phyloP scores from a whole-genome alignment of 176 grass and related monocot genomes.

The Ensete glaucum region DNA sequence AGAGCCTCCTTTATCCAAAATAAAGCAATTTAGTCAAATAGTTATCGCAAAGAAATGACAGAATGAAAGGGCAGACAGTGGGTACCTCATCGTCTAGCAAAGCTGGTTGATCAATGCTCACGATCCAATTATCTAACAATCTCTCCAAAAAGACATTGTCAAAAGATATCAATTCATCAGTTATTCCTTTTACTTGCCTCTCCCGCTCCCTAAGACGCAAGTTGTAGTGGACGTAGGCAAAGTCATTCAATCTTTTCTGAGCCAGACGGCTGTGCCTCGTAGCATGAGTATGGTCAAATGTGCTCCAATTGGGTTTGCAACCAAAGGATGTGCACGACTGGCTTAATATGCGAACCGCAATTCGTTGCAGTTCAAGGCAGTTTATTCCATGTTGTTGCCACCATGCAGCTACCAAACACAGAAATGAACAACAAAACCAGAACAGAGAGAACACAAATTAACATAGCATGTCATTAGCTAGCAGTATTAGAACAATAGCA shows the following conservation, averaged over 20 bases:
- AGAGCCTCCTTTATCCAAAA: neutral
- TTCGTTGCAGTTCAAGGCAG: slow-evolving; percentile 24
- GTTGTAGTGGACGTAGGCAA: slow-evolving; percentile 23
- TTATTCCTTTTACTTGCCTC: slow-evolving; percentile 3
- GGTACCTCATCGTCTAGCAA: slow-evolving; percentile 8
- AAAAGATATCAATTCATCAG: neutral
- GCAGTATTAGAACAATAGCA: neutral
- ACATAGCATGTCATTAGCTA: neutral
- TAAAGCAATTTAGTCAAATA: neutral
- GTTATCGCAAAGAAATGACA: neutral
- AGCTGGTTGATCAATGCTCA: slow-evolving; percentile 2
- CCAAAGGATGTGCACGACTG: slow-evolving; percentile 13
- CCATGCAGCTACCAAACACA: slow-evolving; percentile 19
- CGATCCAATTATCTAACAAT: slow-evolving; percentile 21
- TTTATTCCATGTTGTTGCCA: slow-evolving; percentile 34
- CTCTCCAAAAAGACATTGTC: slow-evolving; percentile 13
- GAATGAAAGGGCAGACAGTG: neutral
- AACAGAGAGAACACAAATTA: neutral
- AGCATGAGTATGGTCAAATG: slow-evolving; percentile 20
- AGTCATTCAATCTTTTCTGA: slow-evolving; percentile 16
- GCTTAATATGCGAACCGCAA: slow-evolving; percentile 25
- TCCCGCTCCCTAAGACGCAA: slow-evolving; percentile 22
- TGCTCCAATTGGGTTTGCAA: slow-evolving; percentile 25
- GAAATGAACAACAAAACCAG: neutral
- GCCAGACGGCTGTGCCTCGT: slow-evolving; percentile 7